These are phyloP conservation scores for Pythium brachiatum DNA, from an alignment of 352 stramenopile species.

Conservation along the genomic window DNA sequence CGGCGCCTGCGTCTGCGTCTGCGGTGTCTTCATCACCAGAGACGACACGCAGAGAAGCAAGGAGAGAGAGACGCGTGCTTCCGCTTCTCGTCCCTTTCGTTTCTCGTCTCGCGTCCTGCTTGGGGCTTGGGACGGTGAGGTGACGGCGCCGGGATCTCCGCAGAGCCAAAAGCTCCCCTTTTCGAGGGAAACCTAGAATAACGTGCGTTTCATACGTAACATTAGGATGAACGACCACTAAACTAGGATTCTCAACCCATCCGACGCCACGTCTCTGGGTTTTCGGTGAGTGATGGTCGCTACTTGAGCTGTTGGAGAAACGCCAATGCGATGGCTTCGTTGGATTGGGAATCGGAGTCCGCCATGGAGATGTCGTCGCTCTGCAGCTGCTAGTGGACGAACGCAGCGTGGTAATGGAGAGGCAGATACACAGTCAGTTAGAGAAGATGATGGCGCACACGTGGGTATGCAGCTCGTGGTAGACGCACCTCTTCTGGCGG, in stretches of 20 bases:
- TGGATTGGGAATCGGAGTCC: not conserved
- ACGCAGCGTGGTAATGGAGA: not conserved
- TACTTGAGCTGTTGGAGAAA: slow-evolving; percentile 16
- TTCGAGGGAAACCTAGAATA: not conserved
- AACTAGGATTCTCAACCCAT: slow-evolving; percentile 15
- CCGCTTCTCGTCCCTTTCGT: not conserved
- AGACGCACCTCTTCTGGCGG: slow-evolving; percentile 28
- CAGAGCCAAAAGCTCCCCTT: slow-evolving; percentile 23
- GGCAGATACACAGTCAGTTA: not conserved
- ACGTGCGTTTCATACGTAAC: not conserved
- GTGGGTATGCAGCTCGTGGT: not conserved
- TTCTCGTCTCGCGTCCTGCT: slow-evolving; percentile 9
- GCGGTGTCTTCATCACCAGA: not conserved
- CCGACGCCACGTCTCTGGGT: slow-evolving; percentile 4
- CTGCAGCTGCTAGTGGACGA: not conserved
- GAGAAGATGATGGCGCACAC: not conserved
- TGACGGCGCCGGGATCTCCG: not conserved
- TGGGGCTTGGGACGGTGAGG: slow-evolving; percentile 3
- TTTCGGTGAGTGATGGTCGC: slow-evolving; percentile 20
- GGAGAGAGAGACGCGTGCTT: too few species aligned
- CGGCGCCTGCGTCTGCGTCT: slow-evolving; percentile 23
- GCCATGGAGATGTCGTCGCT: not conserved
- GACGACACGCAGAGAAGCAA: not conserved
- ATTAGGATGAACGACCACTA: not conserved
- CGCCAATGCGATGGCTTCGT: slow-evolving; percentile 22